These are phyloP conservation scores for Suhomyces bokatorum DNA, from an alignment of 1,139 yeast species.

Conservation along the genomic window DNA sequence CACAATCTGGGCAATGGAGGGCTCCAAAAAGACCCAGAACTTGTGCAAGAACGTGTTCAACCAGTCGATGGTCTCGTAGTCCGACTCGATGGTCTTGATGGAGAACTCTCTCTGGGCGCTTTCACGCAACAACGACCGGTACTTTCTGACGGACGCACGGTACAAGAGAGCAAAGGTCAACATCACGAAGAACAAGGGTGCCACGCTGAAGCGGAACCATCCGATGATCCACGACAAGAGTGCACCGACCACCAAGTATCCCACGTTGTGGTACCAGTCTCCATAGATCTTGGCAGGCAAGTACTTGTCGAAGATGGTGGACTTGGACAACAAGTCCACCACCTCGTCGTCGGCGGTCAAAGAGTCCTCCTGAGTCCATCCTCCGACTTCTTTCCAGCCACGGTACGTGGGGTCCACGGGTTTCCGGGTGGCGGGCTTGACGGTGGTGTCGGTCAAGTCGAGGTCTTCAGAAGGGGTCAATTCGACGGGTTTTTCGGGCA, in stretches of 20 bases:
- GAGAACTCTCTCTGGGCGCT: constrained; percentile 85
- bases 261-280: constrained; percentile 94
- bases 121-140: constrained; percentile 72
- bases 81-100: constrained; percentile 76
- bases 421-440: constrained; percentile 51
- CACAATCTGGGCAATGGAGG: constrained; percentile 82
- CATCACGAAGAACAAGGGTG: constrained; percentile 75
- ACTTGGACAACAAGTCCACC: constrained; percentile 60
- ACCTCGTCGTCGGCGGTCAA: constrained; percentile 71
- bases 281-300: constrained; percentile 78
- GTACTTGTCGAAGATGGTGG: constrained; percentile 69
- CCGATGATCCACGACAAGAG: constrained; percentile 79
- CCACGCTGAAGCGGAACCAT: constrained; percentile 70
- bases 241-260: constrained; percentile 62
- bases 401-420: constrained; percentile 66
- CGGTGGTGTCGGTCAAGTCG: constrained; percentile 34
- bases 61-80: constrained; percentile 95
- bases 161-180: constrained; percentile 64
- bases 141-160: constrained; percentile 79
- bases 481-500: constrained; percentile 1
- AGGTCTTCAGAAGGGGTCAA: constrained; percentile 20
- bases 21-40: constrained; percentile 90
- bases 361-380: constrained; percentile 71
- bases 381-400: constrained; percentile 95
- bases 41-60: constrained; percentile 80